Evolutionary conservation across 1,284 basidiomycete genomes (phyloP).

Genomic region (Moesziomyces parantarcticus): DNA sequence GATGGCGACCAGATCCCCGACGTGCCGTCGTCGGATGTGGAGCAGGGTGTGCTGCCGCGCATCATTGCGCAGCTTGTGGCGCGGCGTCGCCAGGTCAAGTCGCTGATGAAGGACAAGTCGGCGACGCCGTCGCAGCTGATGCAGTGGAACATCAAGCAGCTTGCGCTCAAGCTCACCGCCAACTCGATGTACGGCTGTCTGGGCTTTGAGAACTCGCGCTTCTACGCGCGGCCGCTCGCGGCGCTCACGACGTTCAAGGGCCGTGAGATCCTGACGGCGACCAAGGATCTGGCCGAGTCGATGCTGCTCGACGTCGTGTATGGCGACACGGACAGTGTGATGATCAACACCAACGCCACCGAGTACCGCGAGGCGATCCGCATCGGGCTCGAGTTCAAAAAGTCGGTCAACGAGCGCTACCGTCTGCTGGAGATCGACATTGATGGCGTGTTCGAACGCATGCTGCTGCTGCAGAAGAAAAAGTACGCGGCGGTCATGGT

Average conservation of each 20-base stretch:
- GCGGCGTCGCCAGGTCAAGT: conserved; percentile 89
- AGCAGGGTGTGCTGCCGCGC: conserved; percentile 89
- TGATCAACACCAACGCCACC: conserved; percentile 94
- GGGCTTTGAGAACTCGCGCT: conserved; percentile 95
- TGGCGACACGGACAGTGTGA: conserved; percentile 98
- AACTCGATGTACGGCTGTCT: conserved; percentile 99
- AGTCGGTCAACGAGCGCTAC: conserved; percentile 94
- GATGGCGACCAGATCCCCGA: conserved; percentile 82
- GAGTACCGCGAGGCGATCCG: conserved; percentile 87
- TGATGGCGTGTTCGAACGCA: conserved; percentile 91
- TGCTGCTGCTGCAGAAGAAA: conserved; percentile 96
- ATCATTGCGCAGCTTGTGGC: conserved; percentile 94
- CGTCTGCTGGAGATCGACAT: conserved; percentile 95
- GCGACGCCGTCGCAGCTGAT: conserved; percentile 80
- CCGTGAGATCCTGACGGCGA: conserved; percentile 94
- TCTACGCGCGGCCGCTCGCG: conserved; percentile 95
- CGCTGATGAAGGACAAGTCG: conserved; percentile 90
- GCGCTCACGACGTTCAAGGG: conserved; percentile 98
- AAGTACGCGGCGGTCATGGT: conserved; percentile 95
- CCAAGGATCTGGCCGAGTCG: conserved; percentile 89
- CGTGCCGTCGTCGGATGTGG: conserved; percentile 78
- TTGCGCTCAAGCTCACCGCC: conserved; percentile 95
- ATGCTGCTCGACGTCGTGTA: conserved; percentile 94
- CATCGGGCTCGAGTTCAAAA: conserved; percentile 93
- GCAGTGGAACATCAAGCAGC: conserved; percentile 95